Evolutionary conservation across 305 asterid species (phyloP).

Genomic region (Lippia alba): DNA sequence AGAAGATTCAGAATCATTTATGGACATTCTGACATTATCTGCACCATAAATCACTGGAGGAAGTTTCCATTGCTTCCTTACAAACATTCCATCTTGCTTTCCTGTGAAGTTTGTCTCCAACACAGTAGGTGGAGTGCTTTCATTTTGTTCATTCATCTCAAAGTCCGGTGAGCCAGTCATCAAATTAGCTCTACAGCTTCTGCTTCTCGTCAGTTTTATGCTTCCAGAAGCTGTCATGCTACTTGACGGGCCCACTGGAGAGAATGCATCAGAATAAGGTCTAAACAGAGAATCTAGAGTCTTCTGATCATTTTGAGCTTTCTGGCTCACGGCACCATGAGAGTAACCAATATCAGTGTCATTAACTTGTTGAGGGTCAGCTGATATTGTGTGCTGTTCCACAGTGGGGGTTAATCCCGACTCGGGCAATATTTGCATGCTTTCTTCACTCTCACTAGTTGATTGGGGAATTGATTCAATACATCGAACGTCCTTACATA

Average conservation of each 20-base stretch:
- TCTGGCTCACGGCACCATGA: slow-evolving; percentile 53
- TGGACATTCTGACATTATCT: slow-evolving; percentile 44
- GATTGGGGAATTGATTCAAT: slow-evolving; percentile 45
- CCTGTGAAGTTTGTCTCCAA: slow-evolving; percentile 64
- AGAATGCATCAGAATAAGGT: slow-evolving; percentile 49
- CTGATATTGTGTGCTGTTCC: slow-evolving; percentile 32
- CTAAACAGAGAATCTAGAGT: slow-evolving; percentile 49
- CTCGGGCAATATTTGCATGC: slow-evolving; percentile 41
- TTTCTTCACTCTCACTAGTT: neutral
- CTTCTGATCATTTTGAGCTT: slow-evolving; percentile 52
- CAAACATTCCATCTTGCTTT: slow-evolving; percentile 60
- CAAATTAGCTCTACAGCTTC: slow-evolving; percentile 68
- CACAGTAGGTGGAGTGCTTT: slow-evolving; percentile 75
- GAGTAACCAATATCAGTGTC: slow-evolving; percentile 39
- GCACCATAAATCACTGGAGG: slow-evolving; percentile 74
- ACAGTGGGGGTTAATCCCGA: slow-evolving; percentile 30
- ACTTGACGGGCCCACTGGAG: slow-evolving; percentile 47
- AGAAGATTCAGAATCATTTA: slow-evolving; percentile 71
- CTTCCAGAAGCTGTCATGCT: slow-evolving; percentile 50
- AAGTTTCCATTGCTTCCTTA: slow-evolving; percentile 85
- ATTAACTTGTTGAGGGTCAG: slow-evolving; percentile 46
- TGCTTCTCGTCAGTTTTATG: slow-evolving; percentile 61
- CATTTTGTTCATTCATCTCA: slow-evolving; percentile 53
- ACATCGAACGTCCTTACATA: slow-evolving; percentile 74
- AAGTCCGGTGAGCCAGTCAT: slow-evolving; percentile 46